These are phyloP conservation scores for Lobosporangium transversale DNA, from an alignment of 192 early-diverging fungal genomes.

Conservation along the genomic window DNA sequence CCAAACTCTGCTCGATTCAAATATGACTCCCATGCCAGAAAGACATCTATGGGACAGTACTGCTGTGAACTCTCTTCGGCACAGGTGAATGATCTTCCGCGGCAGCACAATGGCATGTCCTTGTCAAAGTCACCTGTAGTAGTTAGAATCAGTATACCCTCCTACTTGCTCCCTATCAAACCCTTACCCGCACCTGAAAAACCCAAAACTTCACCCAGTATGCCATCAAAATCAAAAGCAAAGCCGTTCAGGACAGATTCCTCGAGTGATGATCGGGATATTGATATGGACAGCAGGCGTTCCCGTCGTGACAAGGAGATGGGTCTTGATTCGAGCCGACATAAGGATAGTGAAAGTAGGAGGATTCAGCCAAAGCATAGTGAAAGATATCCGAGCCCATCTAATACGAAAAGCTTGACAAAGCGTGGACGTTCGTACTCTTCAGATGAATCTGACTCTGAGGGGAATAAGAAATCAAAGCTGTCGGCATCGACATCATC, in stretches of 20 bases:
- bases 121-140: slow-evolving; percentile 27
- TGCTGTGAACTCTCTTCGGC: slow-evolving; percentile 14
- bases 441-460: slow-evolving; percentile 29
- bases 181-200: slow-evolving; percentile 1
- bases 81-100: slow-evolving; percentile 27
- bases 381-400: slow-evolving; percentile 7
- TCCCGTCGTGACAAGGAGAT: slow-evolving; percentile 11
- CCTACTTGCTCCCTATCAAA: slow-evolving; percentile 21
- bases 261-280: slow-evolving; percentile 17
- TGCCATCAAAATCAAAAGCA: slow-evolving; percentile 1
- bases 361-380: slow-evolving; percentile 1
- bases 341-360: not conserved
- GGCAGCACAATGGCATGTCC: slow-evolving; percentile 2
- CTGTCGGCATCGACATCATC: too few relatives aligned
- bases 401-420: not conserved
- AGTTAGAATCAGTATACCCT: slow-evolving; percentile 44
- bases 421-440: slow-evolving; percentile 30
- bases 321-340: slow-evolving; percentile 1
- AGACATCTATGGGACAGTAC: slow-evolving; percentile 17
- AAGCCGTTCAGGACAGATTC: slow-evolving; percentile 15
- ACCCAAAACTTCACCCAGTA: not conserved
- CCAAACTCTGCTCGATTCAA: slow-evolving; percentile 13
- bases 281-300: slow-evolving; percentile 7
- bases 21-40: slow-evolving; percentile 21
- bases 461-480: slow-evolving; percentile 16